phyloP scores from a whole-genome alignment of 352 stramenopile genomes.

The Phytopythium mirpurense region DNA sequence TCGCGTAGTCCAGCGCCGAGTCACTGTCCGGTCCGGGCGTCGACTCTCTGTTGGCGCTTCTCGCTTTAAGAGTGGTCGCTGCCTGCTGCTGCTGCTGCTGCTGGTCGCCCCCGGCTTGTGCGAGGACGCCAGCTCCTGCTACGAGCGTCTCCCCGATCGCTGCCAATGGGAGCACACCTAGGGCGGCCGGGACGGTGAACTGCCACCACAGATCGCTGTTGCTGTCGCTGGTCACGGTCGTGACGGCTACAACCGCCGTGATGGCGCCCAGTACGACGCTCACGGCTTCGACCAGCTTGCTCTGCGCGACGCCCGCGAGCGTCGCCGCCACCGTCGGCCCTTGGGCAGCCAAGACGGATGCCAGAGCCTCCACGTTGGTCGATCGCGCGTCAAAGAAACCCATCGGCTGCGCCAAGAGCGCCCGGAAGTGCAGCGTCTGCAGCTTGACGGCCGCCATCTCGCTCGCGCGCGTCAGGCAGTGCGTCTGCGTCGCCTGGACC shows the following conservation, averaged over 20 bases:
- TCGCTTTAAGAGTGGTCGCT: neutral
- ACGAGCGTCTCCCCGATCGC: constrained; percentile 4
- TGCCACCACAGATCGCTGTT: constrained; percentile 4
- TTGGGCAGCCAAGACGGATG: constrained; percentile 48
- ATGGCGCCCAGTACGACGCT: constrained; percentile 4
- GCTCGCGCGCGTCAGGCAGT: neutral
- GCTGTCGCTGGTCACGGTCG: neutral
- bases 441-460: constrained; percentile 3
- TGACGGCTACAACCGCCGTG: neutral
- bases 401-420: constrained; percentile 40
- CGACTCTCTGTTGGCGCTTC: neutral
- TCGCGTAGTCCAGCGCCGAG: neutral
- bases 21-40: neutral
- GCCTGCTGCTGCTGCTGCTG: neutral
- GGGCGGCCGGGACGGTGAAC: neutral
- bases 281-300: constrained; percentile 30
- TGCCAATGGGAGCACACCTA: constrained; percentile 3
- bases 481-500: neutral
- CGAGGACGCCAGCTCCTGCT: neutral
- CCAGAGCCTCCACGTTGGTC: constrained; percentile 44
- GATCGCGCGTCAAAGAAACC: constrained; percentile 63
- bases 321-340: constrained; percentile 34
- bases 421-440: constrained; percentile 35
- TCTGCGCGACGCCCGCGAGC: constrained; percentile 19
- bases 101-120: neutral